Conservation (phyloP, 2,329 filamentous ascomycete genomes). For the Mollisia scopiformis region DNA sequence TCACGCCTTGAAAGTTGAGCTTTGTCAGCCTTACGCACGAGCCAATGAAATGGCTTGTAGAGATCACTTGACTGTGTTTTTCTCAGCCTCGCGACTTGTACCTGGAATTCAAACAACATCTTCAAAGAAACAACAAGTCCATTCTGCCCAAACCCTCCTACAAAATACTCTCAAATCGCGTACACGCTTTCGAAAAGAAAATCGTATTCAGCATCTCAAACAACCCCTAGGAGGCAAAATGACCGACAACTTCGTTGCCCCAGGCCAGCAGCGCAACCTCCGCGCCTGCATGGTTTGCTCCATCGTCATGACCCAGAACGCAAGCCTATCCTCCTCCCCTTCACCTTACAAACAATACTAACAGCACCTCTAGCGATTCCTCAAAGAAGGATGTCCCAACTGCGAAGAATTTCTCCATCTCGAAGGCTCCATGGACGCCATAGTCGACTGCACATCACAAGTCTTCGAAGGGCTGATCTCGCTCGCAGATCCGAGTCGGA, state of each 20-base stretch:
- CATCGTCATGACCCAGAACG: conserved; percentile 81
- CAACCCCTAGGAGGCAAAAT: conserved; percentile 25
- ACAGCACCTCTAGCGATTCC: conserved; percentile 69
- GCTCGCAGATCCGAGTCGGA: conserved; percentile 77
- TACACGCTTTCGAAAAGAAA: background rate
- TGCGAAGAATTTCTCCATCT: conserved; percentile 93
- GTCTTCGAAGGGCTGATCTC: conserved; percentile 94
- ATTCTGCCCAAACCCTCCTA: background rate
- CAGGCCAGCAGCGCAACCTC: conserved; percentile 79
- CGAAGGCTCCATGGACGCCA: conserved; percentile 74
- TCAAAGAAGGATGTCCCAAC: conserved; percentile 88
- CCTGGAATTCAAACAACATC: background rate
- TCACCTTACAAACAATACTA: background rate
- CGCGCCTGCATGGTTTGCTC: conserved; percentile 99
- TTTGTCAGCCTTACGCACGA: background rate
- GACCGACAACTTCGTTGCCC: conserved; percentile 67
- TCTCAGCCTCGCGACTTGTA: background rate
- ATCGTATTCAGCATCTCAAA: background rate
- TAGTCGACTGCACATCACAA: conserved; percentile 92
- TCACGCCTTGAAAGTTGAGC: background rate
- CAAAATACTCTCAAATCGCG: background rate
- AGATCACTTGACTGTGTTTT: background rate
- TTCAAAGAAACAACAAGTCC: background rate
- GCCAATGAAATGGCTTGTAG: background rate
- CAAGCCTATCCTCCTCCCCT: conserved; percentile 44